A percentile compares a stretch with the other conserved stretches of the same genome.
Evolutionary conservation across 768 basidiomycete genomes (phyloP).

Genomic region (Austroboletus eburneus): DNA sequence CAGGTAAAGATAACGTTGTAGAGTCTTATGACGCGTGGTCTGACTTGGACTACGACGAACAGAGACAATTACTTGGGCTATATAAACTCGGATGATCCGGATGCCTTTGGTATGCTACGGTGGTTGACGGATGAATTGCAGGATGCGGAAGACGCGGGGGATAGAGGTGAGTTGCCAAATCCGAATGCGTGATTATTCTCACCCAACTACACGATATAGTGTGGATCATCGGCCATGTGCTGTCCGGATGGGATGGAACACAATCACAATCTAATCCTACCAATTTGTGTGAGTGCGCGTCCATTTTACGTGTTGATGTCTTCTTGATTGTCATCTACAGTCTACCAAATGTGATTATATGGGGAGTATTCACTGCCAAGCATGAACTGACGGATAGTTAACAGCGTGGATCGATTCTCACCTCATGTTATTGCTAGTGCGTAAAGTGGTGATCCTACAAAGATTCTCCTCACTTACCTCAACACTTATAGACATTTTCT

Average conservation of each 20-base stretch:
- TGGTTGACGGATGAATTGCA: slow-evolving; percentile 48
- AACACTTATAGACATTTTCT: slow-evolving; percentile 51
- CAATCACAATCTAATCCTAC: slow-evolving; percentile 39
- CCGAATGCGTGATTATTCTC: background rate
- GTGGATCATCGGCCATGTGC: slow-evolving; percentile 48
- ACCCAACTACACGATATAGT: slow-evolving; percentile 21
- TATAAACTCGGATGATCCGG: slow-evolving; percentile 40
- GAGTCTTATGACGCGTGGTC: background rate
- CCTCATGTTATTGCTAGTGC: slow-evolving; percentile 42
- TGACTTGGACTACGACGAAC: background rate
- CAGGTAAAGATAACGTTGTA: background rate
- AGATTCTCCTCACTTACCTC: too few species aligned
- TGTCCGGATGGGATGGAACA: slow-evolving; percentile 45
- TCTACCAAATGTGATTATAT: slow-evolving; percentile 39
- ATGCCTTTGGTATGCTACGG: slow-evolving; percentile 43
- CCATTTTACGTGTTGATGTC: background rate
- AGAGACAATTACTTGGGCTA: slow-evolving; percentile 44
- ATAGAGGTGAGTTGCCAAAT: slow-evolving; percentile 29
- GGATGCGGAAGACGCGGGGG: slow-evolving; percentile 43
- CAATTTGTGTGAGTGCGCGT: slow-evolving; percentile 36
- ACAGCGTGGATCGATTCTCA: slow-evolving; percentile 41
- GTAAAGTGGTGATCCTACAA: slow-evolving; percentile 4
- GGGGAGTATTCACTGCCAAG: background rate
- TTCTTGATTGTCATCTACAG: slow-evolving; percentile 14
- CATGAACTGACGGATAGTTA: background rate